These are phyloP conservation scores for Leccinum olivaceopallidum DNA, from an alignment of 768 basidiomycete species.

Conservation along the genomic window DNA sequence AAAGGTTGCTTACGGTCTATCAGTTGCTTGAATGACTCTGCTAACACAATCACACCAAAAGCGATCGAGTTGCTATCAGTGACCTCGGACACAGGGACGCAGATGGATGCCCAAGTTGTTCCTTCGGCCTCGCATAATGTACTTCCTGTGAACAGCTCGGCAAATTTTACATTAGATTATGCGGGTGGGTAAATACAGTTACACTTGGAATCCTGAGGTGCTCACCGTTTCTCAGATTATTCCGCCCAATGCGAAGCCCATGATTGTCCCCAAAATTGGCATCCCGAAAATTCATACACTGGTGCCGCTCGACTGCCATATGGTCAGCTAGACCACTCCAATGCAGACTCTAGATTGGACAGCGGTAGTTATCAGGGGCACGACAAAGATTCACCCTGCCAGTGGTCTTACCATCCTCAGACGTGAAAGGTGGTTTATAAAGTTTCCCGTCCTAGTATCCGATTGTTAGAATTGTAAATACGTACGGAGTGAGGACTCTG, in stretches of 20 bases:
- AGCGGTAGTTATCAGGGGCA: not conserved
- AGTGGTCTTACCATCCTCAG: not conserved
- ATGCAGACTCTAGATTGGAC: not conserved
- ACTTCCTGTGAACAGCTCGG: not conserved
- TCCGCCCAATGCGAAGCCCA: not conserved
- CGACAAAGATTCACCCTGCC: not conserved
- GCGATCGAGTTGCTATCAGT: slow-evolving; percentile 6
- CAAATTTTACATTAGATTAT: not conserved
- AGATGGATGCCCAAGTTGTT: not conserved
- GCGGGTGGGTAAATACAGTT: slow-evolving; percentile 2
- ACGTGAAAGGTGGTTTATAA: not conserved
- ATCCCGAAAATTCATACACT: not conserved
- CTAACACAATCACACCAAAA: slow-evolving; percentile 4
- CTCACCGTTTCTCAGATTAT: slow-evolving; percentile 8
- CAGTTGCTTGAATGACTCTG: not conserved
- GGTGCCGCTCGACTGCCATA: not conserved
- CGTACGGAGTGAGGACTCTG: not conserved
- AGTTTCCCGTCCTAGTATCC: not conserved
- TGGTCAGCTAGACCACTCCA: not conserved
- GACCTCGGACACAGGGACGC: not conserved
- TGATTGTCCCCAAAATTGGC: not conserved
- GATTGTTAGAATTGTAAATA: not conserved
- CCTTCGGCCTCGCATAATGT: not conserved
- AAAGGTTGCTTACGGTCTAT: slow-evolving; percentile 18
- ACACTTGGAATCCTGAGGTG: not conserved